phyloP scores from a whole-genome alignment of 1,139 yeast species.

The Debaryomyces udenii region DNA sequence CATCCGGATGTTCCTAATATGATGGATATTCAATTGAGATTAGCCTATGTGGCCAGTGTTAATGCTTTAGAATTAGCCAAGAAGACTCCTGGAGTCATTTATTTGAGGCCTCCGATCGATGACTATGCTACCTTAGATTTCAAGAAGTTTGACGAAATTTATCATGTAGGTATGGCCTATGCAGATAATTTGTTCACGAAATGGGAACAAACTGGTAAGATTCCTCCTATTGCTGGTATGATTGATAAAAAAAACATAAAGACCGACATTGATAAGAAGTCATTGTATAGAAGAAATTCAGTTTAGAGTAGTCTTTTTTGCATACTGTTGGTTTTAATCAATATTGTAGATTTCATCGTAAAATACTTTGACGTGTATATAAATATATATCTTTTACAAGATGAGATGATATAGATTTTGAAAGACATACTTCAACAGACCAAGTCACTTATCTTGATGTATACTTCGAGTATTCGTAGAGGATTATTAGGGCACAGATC shows the following conservation, averaged over 20 bases:
- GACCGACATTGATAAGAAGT: constrained; percentile 21
- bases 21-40: constrained; percentile 91
- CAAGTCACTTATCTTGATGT: constrained; percentile 3
- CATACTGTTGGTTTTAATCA: background rate
- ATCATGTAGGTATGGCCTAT: constrained; percentile 75
- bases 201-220: constrained; percentile 53
- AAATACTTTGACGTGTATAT: constrained; percentile 4
- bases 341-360: background rate
- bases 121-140: constrained; percentile 90
- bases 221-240: constrained; percentile 68
- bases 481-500: background rate
- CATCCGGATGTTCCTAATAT: constrained; percentile 90
- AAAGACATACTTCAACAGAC: background rate
- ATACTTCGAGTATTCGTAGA: constrained; percentile 1
- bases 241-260: constrained; percentile 23
- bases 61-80: constrained; percentile 90
- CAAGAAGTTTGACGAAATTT: constrained; percentile 88
- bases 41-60: constrained; percentile 95
- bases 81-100: constrained; percentile 81
- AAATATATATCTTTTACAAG: constrained; percentile 3
- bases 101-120: constrained; percentile 92
- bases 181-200: constrained; percentile 62
- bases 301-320: constrained; percentile 31
- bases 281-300: constrained; percentile 63
- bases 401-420: constrained; percentile 2